phyloP scores from a whole-genome alignment of 768 basidiomycete genomes.

The Amanita rubescens region DNA sequence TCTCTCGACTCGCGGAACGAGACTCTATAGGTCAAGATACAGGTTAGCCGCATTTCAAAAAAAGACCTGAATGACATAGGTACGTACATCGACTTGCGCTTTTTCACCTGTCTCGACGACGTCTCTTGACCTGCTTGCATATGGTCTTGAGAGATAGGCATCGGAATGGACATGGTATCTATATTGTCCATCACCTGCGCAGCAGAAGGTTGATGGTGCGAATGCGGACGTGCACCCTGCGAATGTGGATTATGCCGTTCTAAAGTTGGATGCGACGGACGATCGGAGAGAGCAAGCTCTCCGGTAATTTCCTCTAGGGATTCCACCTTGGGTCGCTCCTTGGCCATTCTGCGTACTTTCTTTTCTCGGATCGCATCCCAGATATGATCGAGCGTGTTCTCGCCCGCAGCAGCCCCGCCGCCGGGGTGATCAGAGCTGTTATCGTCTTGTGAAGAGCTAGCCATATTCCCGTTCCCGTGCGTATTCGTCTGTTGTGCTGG shows the following conservation, averaged over 20 bases:
- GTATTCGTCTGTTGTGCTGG: neutral
- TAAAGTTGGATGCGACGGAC: constrained; percentile 25
- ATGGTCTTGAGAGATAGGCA: constrained; percentile 2
- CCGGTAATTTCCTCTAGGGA: constrained; percentile 47
- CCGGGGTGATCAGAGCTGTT: constrained; percentile 28
- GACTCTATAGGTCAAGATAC: constrained; percentile 36
- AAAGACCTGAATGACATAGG: too few relatives aligned
- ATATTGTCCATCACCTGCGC: constrained; percentile 2
- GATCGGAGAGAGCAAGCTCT: constrained; percentile 27
- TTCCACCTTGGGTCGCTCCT: constrained; percentile 61
- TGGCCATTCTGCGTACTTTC: constrained; percentile 62
- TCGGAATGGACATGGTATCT: constrained; percentile 5
- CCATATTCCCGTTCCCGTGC: constrained; percentile 26
- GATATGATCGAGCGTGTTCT: constrained; percentile 46
- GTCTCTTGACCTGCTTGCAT: constrained; percentile 17
- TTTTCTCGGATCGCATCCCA: constrained; percentile 60
- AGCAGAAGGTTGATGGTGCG: neutral
- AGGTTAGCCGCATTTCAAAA: constrained; percentile 9
- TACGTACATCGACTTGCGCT: constrained; percentile 60
- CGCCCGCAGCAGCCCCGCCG: constrained; percentile 10
- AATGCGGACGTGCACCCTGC: neutral
- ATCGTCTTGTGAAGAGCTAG: constrained; percentile 37
- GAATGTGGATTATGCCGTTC: constrained; percentile 17
- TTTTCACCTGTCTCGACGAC: constrained; percentile 40
- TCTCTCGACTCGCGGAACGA: constrained; percentile 66